Base-by-base conservation (phyloP, 371 early-diverging fungal genomes). In the Gilbertella persicaria region DNA sequence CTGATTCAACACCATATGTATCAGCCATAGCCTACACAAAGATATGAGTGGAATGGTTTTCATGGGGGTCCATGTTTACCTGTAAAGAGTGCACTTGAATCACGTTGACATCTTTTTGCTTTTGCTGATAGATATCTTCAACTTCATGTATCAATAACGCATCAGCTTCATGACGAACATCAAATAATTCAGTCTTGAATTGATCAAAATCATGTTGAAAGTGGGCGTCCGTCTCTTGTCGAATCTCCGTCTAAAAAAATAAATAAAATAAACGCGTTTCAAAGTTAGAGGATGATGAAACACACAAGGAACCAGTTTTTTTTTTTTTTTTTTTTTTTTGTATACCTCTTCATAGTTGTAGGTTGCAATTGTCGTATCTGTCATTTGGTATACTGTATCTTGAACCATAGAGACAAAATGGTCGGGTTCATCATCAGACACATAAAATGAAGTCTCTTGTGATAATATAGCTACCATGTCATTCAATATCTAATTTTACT, bases 401-500 rank as follows among this genome's bases (percentile, higher is more conserved):
- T 69, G 49, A 14, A 60, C 62, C 29, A 76, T 42, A 25, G 58
- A 53, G 24, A 45, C 54, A 48, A 58, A 76, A 24, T 64, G 54
- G 29, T 64, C 44, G 37, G 66, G 33, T 24, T 61, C 50, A 39
- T 76, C 62, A 37, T 62, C 68, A 16, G 60, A 54, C 17, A 76
- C 73, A 52, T 63, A 70, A 33, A 70, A 62, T 12, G 73, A 50
- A 45, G 76, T 53, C 5, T 69, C 61, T 39, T 59, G 49, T 5
- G 14, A 14, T 28, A 12, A 4, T 24, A 6, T 50, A 29, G 17
- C 14, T 37, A 48, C 10, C 17, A 19, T 29, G 5, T 9, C 28
- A 28, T 28, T 9, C 28, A 5, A 28, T 9, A 28, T n/a, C n/a
- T n/a, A n/a, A n/a, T n/a, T n/a, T n/a, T n/a, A n/a, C n/a, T n/a